Evolutionary conservation across 768 basidiomycete genomes (phyloP).

Genomic region (Rickenella mellea): DNA sequence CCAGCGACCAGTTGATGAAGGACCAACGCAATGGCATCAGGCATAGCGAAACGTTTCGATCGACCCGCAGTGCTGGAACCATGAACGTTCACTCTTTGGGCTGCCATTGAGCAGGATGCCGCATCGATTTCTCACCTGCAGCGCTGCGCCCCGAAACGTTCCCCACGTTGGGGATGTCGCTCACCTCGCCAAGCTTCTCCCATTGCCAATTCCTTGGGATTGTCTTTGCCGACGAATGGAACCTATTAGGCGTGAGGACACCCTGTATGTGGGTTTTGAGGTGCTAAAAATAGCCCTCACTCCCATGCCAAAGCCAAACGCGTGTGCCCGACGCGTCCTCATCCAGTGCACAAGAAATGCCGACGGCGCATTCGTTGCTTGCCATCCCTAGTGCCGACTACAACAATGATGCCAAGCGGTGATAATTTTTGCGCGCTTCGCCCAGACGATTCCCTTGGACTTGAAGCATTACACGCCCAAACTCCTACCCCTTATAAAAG

Average conservation of each 20-base stretch:
- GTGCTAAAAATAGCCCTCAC: background rate
- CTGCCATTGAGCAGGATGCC: no score
- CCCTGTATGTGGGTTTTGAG: no score
- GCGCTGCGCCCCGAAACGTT: no score
- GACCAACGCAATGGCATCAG: no score
- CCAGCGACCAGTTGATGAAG: no score
- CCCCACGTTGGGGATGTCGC: background rate
- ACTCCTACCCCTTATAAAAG: background rate
- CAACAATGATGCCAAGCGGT: slow-evolving; percentile 2
- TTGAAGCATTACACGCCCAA: background rate
- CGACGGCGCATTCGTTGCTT: background rate
- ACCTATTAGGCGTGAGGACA: no score
- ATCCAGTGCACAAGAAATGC: background rate
- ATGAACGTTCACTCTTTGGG: no score
- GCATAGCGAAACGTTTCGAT: no score
- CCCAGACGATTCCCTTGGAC: background rate
- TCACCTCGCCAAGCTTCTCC: background rate
- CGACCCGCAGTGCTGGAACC: no score
- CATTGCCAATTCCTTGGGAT: background rate
- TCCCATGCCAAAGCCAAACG: background rate
- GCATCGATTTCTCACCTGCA: no score
- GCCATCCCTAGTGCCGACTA: background rate
- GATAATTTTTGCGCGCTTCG: background rate
- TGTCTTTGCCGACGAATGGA: background rate
- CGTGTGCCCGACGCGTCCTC: background rate